Percentiles rank a stretch among this genome's conserved stretches.
Conservation (phyloP, 2,329 filamentous ascomycete species). For the Mycocentrospora acerina region DNA sequence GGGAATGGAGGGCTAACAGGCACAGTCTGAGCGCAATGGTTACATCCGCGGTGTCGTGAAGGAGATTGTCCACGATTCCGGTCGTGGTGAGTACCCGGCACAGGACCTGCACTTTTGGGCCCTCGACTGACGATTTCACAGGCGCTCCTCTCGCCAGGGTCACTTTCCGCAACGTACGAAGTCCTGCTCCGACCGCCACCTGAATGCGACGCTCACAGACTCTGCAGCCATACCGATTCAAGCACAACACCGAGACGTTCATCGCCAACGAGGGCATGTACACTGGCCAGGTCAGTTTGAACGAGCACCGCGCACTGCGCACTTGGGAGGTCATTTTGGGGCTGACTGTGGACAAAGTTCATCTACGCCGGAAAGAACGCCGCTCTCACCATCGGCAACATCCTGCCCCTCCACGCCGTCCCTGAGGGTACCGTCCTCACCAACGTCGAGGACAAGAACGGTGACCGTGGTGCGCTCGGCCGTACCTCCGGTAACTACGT, state of each 20-base stretch:
- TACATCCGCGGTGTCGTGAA: slow-evolving; percentile 97
- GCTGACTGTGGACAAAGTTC: slow-evolving; percentile 56
- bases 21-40: slow-evolving; percentile 80
- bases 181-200: slow-evolving; percentile 3
- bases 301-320: background rate
- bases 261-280: slow-evolving; percentile 99
- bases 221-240: slow-evolving; percentile 82
- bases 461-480: slow-evolving; percentile 93
- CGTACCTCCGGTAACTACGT: slow-evolving; percentile 99
- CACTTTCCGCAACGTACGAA: slow-evolving; percentile 75
- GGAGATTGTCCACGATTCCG: slow-evolving; percentile 98
- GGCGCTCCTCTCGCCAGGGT: slow-evolving; percentile 88
- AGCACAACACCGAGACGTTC: slow-evolving; percentile 97
- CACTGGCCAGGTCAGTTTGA: slow-evolving; percentile 73
- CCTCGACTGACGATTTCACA: slow-evolving; percentile 24
- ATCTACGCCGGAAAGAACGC: slow-evolving; percentile 99
- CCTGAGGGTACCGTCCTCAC: slow-evolving; percentile 99
- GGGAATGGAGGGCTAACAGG: slow-evolving; percentile 40
- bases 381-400: slow-evolving; percentile 92
- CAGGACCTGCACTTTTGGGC: slow-evolving; percentile 7
- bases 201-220: slow-evolving; percentile 17
- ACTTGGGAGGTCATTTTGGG: background rate
- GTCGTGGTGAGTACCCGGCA: slow-evolving; percentile 69
- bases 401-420: slow-evolving; percentile 90
- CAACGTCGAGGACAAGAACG: slow-evolving; percentile 99